Conservation (phyloP, 371 early-diverging fungal genomes). For the Rhizomucor miehei region DNA sequence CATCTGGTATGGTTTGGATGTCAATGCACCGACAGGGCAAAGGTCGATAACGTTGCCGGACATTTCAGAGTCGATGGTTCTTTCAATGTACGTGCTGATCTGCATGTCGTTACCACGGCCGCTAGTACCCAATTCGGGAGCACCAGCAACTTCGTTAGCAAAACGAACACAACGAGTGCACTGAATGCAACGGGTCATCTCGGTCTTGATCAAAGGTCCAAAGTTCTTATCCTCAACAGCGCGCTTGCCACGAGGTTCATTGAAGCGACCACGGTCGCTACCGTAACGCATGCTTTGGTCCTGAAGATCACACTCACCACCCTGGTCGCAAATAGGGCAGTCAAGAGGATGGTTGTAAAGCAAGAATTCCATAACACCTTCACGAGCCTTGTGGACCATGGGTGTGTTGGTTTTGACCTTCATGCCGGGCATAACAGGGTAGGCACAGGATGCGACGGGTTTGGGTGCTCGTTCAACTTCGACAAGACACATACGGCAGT, state of each 20-base stretch:
- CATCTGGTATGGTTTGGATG: constrained; percentile 96
- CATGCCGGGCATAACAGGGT: constrained; percentile 98
- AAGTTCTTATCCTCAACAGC: constrained; percentile 97
- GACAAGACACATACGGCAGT: constrained; percentile 99
- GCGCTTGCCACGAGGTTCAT: constrained; percentile 86
- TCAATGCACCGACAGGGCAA: constrained; percentile 97
- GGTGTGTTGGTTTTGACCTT: constrained; percentile 93
- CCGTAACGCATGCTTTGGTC: constrained; percentile 97
- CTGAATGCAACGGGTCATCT: constrained; percentile 98
- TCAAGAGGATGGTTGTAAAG: constrained; percentile 97
- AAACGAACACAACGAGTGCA: constrained; percentile 99
- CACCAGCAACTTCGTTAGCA: constrained; percentile 97
- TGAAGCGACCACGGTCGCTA: constrained; percentile 89
- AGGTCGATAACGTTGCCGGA: constrained; percentile 97
- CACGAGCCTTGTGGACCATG: constrained; percentile 94
- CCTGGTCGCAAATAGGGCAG: constrained; percentile 98
- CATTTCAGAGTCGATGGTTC: constrained; percentile 89
- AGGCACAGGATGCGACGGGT: constrained; percentile 95
- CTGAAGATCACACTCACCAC: constrained; percentile 98
- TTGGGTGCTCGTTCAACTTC: constrained; percentile 96
- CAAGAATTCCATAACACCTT: constrained; percentile 98
- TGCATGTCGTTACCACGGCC: constrained; percentile 98
- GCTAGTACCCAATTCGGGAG: constrained; percentile 91
- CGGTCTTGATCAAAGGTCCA: constrained; percentile 94
- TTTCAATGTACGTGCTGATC: constrained; percentile 94